Evolutionary conservation across 805 yeast species (phyloP).

Genomic region (Saturnispora silvae): DNA sequence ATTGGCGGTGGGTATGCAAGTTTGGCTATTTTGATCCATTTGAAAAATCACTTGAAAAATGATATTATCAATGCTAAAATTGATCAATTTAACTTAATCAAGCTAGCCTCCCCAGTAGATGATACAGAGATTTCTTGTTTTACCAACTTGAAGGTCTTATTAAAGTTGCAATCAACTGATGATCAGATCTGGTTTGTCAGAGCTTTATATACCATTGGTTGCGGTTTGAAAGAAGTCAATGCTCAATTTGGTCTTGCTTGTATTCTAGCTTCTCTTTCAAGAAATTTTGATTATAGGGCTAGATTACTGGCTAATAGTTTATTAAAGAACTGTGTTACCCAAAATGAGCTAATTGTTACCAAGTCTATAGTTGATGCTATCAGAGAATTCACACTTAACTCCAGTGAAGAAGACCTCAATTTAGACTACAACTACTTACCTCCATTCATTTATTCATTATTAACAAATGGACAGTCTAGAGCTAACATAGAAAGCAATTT

Average conservation of each 20-base stretch:
- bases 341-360: conserved; percentile 32
- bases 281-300: conserved; percentile 24
- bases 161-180: conserved; percentile 34
- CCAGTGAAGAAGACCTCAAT: conserved; percentile 15
- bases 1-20: conserved; percentile 47
- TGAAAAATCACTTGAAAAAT: conserved; percentile 13
- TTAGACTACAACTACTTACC: conserved; percentile 21
- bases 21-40: conserved; percentile 15
- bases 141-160: conserved; percentile 35
- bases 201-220: conserved; percentile 31
- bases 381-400: conserved; percentile 17
- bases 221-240: conserved; percentile 12
- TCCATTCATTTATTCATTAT: conserved; percentile 29
- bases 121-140: conserved; percentile 34
- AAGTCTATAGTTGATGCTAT: conserved; percentile 35
- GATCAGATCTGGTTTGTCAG: conserved; percentile 45
- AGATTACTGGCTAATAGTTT: conserved; percentile 28
- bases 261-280: conserved; percentile 37
- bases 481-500: conserved; percentile 22
- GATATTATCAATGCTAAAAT: conserved; percentile 11
- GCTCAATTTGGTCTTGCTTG: conserved; percentile 35
- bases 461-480: conserved; percentile 19
- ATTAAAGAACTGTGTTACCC: conserved; percentile 25
- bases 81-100: conserved; percentile 23
- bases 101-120: conserved; percentile 31